A percentile compares a stretch with the other conserved stretches of the same genome.
Conservation (phyloP, 176 grass and related monocot species). For the Oryza rufipogon region DNA sequence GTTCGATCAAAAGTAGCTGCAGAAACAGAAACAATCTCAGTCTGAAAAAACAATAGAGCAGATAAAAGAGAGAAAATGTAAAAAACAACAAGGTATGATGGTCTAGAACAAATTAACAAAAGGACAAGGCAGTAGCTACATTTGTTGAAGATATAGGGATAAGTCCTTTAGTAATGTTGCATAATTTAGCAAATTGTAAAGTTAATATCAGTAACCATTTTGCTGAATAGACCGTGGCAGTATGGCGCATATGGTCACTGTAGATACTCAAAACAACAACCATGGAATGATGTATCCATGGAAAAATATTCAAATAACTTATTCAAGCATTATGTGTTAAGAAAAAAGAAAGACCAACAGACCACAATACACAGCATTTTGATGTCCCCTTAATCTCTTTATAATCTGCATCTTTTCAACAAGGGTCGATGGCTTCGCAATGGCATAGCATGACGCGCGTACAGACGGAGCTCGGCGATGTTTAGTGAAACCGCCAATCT, state of each 20-base stretch:
- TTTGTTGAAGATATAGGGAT: slow-evolving; percentile 11
- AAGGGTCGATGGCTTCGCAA: slow-evolving; percentile 92
- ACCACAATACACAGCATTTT: slow-evolving; percentile 98
- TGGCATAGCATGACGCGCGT: slow-evolving; percentile 93
- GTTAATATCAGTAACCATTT: slow-evolving; percentile 7
- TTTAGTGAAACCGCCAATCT: slow-evolving; percentile 96
- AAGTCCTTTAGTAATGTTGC: background rate
- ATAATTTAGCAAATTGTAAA: slow-evolving; percentile 7
- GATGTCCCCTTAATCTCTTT: slow-evolving; percentile 92
- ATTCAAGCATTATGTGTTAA: slow-evolving; percentile 18
- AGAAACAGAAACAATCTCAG: slow-evolving; percentile 13
- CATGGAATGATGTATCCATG: background rate
- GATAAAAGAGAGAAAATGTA: slow-evolving; percentile 8
- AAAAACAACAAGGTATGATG: slow-evolving; percentile 8
- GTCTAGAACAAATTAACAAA: slow-evolving; percentile 25
- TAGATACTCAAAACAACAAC: slow-evolving; percentile 16
- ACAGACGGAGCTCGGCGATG: slow-evolving; percentile 86
- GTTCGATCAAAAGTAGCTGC: slow-evolving; percentile 93
- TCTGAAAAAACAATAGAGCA: slow-evolving; percentile 23
- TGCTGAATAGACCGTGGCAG: background rate
- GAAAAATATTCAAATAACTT: slow-evolving; percentile 23
- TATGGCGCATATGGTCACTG: background rate
- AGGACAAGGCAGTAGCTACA: slow-evolving; percentile 12
- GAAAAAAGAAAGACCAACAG: slow-evolving; percentile 51
- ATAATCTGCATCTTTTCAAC: slow-evolving; percentile 99